Conservation (phyloP, 495 filamentous ascomycete species). For the Darksidea phi region DNA sequence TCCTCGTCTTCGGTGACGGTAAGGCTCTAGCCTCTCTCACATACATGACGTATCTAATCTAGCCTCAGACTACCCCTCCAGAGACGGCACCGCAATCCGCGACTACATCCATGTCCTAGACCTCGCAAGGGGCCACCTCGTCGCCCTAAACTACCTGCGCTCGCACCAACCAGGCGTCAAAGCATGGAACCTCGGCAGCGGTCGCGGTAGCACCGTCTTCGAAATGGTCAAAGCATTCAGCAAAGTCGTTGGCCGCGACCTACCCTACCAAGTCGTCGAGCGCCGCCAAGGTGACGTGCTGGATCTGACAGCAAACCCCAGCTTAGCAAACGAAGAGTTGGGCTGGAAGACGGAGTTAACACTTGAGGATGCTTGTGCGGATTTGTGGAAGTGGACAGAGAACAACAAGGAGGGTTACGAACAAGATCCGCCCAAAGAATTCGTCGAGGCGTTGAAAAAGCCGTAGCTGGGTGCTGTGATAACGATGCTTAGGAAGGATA, state of each 20-base stretch:
- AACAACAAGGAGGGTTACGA: conserved; percentile 96
- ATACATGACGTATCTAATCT: too few species aligned
- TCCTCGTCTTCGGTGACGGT: conserved; percentile 94
- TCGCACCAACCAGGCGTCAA: conserved; percentile 85
- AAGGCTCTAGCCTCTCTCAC: conserved; percentile 30
- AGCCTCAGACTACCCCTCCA: conserved; percentile 83
- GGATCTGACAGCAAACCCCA: conserved; percentile 90
- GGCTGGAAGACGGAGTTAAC: conserved; percentile 88
- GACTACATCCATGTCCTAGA: conserved; percentile 86
- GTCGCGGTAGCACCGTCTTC: conserved; percentile 89
- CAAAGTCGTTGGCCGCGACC: conserved; percentile 74
- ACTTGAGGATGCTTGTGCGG: conserved; percentile 87
- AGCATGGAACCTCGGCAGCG: conserved; percentile 98
- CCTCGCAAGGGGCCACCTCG: conserved; percentile 82
- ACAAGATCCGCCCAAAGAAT: conserved; percentile 80
- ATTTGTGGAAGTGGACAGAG: conserved; percentile 91
- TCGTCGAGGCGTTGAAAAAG: conserved; percentile 55
- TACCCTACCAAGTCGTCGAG: conserved; percentile 82
- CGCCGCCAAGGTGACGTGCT: conserved; percentile 87
- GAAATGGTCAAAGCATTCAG: conserved; percentile 97
- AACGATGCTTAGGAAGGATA: neutral
- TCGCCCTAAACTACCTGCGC: conserved; percentile 88
- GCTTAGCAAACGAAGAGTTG: conserved; percentile 80
- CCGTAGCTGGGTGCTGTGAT: neutral
- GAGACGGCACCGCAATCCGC: conserved; percentile 70